Conservation (phyloP, 1,284 basidiomycete species). For the Wolfiporia cocos region DNA sequence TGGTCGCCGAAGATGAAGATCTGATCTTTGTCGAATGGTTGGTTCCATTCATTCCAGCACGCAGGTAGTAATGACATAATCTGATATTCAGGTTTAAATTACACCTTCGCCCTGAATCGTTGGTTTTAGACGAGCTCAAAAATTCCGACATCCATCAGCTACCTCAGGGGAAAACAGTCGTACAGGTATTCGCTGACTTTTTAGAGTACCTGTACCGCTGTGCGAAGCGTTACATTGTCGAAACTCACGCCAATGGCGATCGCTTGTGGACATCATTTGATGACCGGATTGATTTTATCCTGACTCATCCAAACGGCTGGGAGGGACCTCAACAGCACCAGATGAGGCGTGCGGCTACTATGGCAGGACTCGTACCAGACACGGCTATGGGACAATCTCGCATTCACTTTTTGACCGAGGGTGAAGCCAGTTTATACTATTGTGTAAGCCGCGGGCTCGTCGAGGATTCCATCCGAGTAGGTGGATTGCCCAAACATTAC, state of each 20-base stretch:
- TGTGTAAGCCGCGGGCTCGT: slow-evolving; percentile 35
- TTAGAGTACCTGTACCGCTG: slow-evolving; percentile 42
- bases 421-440: slow-evolving; percentile 44
- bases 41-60: not conserved
- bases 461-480: slow-evolving; percentile 25
- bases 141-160: slow-evolving; percentile 35
- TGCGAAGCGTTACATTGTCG: slow-evolving; percentile 38
- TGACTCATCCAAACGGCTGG: slow-evolving; percentile 42
- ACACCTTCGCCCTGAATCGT: slow-evolving; percentile 38
- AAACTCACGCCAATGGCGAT: slow-evolving; percentile 38
- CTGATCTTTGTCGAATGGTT: slow-evolving; percentile 48
- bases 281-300: slow-evolving; percentile 27
- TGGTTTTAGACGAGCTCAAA: slow-evolving; percentile 20
- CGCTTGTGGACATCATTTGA: slow-evolving; percentile 32
- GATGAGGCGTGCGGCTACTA: slow-evolving; percentile 31
- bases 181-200: slow-evolving; percentile 49
- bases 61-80: not conserved
- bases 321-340: slow-evolving; percentile 35
- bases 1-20: slow-evolving; percentile 38
- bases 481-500: too few species aligned
- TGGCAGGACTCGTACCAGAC: slow-evolving; percentile 26
- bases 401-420: slow-evolving; percentile 41
- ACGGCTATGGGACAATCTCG: slow-evolving; percentile 24
- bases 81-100: slow-evolving; percentile 62
- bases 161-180: slow-evolving; percentile 38